These are phyloP conservation scores for Agaricales sp. DNA, from an alignment of 1,284 basidiomycete genomes.

Conservation along the genomic window DNA sequence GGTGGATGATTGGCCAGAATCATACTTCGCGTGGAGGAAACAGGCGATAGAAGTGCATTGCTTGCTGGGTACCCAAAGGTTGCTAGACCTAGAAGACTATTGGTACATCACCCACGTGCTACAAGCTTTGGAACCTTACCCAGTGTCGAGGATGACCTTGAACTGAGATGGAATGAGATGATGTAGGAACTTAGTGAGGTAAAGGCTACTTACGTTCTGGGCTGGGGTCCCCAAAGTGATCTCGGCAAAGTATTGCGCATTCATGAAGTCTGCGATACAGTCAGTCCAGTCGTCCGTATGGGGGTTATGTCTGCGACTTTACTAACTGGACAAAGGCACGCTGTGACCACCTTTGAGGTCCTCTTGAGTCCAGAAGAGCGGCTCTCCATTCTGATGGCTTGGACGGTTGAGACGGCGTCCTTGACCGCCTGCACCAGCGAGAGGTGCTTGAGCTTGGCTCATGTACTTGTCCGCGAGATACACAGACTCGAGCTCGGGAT, in stretches of 20 bases:
- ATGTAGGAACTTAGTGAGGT: slow-evolving; percentile 3
- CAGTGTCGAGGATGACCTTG: slow-evolving; percentile 85
- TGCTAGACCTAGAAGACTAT: slow-evolving; percentile 55
- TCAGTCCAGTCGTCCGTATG: slow-evolving; percentile 8
- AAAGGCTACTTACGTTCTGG: slow-evolving; percentile 43
- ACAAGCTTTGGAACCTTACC: too few species aligned
- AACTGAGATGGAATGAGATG: slow-evolving; percentile 31
- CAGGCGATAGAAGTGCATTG: slow-evolving; percentile 94
- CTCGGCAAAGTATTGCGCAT: slow-evolving; percentile 94
- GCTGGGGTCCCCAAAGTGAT: slow-evolving; percentile 78
- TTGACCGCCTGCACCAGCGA: slow-evolving; percentile 64
- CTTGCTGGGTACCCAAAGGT: slow-evolving; percentile 88
- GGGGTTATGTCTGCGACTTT: slow-evolving; percentile 1
- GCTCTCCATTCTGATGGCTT: slow-evolving; percentile 42
- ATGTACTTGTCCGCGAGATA: slow-evolving; percentile 89
- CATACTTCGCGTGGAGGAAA: slow-evolving; percentile 95
- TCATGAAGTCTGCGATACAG: slow-evolving; percentile 73
- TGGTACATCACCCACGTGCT: too few species aligned
- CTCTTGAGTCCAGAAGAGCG: slow-evolving; percentile 78
- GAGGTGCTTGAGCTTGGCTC: slow-evolving; percentile 50
- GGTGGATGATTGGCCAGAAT: slow-evolving; percentile 73
- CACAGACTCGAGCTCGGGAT: slow-evolving; percentile 66
- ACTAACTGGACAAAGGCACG: slow-evolving; percentile 86
- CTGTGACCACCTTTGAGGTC: slow-evolving; percentile 73
- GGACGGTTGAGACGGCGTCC: slow-evolving; percentile 52